phyloP scores from a whole-genome alignment of 331 rosid genomes.

The Quercus phellos region DNA sequence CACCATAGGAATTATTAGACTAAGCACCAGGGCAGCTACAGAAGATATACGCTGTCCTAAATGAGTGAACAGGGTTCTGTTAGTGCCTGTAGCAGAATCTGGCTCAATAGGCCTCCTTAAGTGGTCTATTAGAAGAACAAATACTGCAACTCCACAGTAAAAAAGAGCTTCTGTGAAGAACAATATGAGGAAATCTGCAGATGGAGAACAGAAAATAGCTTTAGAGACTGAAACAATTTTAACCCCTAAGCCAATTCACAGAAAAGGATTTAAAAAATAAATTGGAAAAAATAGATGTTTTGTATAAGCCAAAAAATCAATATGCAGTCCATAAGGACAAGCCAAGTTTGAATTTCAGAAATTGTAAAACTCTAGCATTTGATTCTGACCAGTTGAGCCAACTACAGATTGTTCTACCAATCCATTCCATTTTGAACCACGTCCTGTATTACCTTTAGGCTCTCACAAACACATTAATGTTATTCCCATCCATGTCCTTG shows the following conservation, averaged over 20 bases:
- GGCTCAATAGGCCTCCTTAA: constrained; percentile 50
- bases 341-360: constrained; percentile 1
- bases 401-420: constrained; percentile 3
- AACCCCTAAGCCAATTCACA: neutral
- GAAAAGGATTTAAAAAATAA: neutral
- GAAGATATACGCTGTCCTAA: constrained; percentile 72
- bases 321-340: neutral
- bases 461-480: neutral
- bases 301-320: constrained; percentile 16
- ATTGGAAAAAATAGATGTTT: neutral
- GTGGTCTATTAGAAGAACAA: constrained; percentile 63
- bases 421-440: constrained; percentile 3
- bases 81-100: constrained; percentile 26
- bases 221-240: neutral
- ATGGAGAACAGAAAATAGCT: constrained; percentile 12
- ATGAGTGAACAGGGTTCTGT: constrained; percentile 38
- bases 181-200: constrained; percentile 93
- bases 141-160: constrained; percentile 82
- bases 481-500: constrained; percentile 1
- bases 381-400: constrained; percentile 7
- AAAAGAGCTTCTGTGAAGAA: constrained; percentile 97
- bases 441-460: neutral
- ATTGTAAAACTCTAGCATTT: neutral
- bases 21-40: constrained; percentile 76
- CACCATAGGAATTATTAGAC: constrained; percentile 93